A percentile compares a stretch with the other conserved stretches of the same genome.
These are phyloP conservation scores for Primulina tabacum DNA, from an alignment of 257 asterid genomes.

Conservation along the genomic window DNA sequence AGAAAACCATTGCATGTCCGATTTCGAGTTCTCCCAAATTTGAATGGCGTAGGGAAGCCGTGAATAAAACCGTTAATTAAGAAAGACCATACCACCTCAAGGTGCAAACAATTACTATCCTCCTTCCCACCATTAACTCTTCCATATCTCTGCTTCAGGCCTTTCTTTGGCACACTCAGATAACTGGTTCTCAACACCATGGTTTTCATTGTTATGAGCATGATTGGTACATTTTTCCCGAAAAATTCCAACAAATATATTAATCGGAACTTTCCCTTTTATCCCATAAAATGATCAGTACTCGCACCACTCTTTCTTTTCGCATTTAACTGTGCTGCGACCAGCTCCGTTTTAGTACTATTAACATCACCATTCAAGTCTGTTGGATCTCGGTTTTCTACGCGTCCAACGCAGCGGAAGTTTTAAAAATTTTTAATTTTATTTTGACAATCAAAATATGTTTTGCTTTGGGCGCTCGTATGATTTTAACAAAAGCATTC, in stretches of 20 bases:
- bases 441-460: no score
- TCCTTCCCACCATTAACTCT: conserved; percentile 38
- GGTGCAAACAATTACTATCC: conserved; percentile 57
- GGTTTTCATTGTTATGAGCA: conserved; percentile 26
- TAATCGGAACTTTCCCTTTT: conserved; percentile 50
- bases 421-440: no score
- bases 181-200: conserved; percentile 28
- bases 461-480: no score
- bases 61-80: conserved; percentile 66
- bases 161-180: conserved; percentile 39
- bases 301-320: conserved; percentile 32
- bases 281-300: conserved; percentile 25
- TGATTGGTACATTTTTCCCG: conserved; percentile 42
- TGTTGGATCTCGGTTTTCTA: no score
- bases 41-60: conserved; percentile 63
- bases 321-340: conserved; percentile 38
- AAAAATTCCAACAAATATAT: conserved; percentile 59
- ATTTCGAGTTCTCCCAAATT: conserved; percentile 47
- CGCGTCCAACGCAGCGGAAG: no score
- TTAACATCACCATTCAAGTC: conserved; percentile 21
- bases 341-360: conserved; percentile 24
- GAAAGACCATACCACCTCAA: conserved; percentile 60
- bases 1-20: conserved; percentile 34
- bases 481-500: no score
- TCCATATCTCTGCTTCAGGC: conserved; percentile 59